Conservation (phyloP, 371 early-diverging fungal genomes). For the Mucor indicus region DNA sequence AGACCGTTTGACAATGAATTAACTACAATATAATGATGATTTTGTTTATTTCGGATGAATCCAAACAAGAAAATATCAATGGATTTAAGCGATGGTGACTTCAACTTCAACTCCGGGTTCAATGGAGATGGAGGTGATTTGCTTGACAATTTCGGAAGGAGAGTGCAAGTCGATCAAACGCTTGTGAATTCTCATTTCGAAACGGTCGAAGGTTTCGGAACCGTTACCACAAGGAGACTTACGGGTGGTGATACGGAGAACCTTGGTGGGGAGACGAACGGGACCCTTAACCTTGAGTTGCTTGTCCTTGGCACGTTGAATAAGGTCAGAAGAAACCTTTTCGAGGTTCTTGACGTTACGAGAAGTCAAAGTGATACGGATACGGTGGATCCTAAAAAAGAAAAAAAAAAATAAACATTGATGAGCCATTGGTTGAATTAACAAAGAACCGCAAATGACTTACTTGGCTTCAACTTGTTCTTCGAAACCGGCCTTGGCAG, state of each 20-base stretch:
- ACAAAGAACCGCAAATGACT: constrained; percentile 3
- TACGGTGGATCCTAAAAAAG: constrained; percentile 76
- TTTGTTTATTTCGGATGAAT: too few species aligned
- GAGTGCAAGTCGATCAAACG: constrained; percentile 97
- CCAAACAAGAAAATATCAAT: too few species aligned
- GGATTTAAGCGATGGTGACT: constrained; percentile 91
- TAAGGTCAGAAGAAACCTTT: constrained; percentile 96
- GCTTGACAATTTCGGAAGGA: constrained; percentile 98
- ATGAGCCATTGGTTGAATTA: not conserved
- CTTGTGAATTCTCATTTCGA: constrained; percentile 99
- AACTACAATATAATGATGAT: too few species aligned
- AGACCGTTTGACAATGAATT: too few species aligned
- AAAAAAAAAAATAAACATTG: not conserved
- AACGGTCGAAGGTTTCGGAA: constrained; percentile 98
- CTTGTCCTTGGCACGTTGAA: constrained; percentile 98
- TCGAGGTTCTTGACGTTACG: constrained; percentile 97
- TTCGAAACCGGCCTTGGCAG: constrained; percentile 55
- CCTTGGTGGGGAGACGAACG: constrained; percentile 98
- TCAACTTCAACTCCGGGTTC: constrained; percentile 99
- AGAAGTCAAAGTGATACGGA: constrained; percentile 96
- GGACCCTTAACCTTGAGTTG: constrained; percentile 96
- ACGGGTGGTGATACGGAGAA: constrained; percentile 97
- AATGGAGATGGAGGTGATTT: constrained; percentile 98
- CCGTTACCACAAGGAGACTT: constrained; percentile 99
- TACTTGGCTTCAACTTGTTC: constrained; percentile 55